Conservation (phyloP, 306 rosid species). For the Quercus glauca region DNA sequence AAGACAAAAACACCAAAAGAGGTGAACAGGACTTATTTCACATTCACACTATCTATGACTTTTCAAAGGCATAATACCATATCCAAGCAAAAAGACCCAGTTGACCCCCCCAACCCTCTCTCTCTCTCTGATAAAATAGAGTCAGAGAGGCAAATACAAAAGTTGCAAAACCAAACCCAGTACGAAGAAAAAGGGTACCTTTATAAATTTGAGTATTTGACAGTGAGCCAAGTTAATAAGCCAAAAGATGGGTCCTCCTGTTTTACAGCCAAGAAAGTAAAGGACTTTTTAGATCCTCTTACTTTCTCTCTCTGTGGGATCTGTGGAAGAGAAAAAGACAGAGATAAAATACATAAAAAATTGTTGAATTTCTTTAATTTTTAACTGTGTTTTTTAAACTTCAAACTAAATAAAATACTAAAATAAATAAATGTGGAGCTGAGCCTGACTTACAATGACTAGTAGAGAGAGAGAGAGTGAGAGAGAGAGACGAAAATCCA, state of each 20-base stretch:
- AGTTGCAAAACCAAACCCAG: slow-evolving; percentile 46
- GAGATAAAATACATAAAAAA: neutral
- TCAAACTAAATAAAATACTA: neutral
- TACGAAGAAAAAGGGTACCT: slow-evolving; percentile 39
- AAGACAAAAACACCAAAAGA: slow-evolving; percentile 12
- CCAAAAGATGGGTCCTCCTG: slow-evolving; percentile 29
- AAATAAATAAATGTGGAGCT: slow-evolving; percentile 4
- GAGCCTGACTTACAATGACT: slow-evolving; percentile 34
- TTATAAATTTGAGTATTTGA: slow-evolving; percentile 28
- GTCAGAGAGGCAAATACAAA: slow-evolving; percentile 37
- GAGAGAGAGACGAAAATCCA: neutral
- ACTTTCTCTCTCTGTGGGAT: slow-evolving; percentile 38
- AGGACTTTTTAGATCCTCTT: slow-evolving; percentile 37
- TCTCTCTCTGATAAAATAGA: slow-evolving; percentile 1
- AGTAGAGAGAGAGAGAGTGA: neutral
- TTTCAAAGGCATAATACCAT: slow-evolving; percentile 40
- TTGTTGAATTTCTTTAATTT: neutral
- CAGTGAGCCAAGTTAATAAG: slow-evolving; percentile 38
- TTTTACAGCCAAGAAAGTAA: slow-evolving; percentile 28
- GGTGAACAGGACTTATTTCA: neutral
- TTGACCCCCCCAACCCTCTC: slow-evolving; percentile 28
- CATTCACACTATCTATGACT: slow-evolving; percentile 47
- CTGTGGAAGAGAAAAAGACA: slow-evolving; percentile 57
- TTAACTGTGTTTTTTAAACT: too few species aligned
- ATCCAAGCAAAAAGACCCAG: slow-evolving; percentile 38